Evolutionary conservation across 306 rosid species (phyloP), one percentile per base, ranked within the genome.

Genomic region (apple (Malus domestica)): DNA sequence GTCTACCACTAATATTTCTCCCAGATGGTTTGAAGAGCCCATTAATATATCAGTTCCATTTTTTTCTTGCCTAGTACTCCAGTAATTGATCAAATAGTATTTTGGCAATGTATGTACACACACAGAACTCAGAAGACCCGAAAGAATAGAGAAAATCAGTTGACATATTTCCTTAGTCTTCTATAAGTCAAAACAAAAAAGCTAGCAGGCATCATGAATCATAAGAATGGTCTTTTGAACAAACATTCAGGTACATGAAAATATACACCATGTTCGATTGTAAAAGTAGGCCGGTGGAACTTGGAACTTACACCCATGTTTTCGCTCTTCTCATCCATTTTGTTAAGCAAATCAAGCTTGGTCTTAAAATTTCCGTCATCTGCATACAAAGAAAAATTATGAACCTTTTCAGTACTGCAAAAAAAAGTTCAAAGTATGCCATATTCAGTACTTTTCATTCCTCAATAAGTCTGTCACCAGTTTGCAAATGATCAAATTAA

Each of bases 251-350:
- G 51, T 33, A 49, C 14, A 1, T 9, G 20, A 33, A 69, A 45
- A 0, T 33, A 32, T 45, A 8, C 25, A 23, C 35, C 29, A 58
- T 32, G 11, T 23, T 60, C 13, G 18, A 67, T 73, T 52, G 51
- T 60, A 23, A 29, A 46, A 69, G 12, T 7, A 58, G 66, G 25
- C 33, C 29, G 22, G 30, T 70, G 35, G 64, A 84, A 80, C 93
- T 86, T 83, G 49, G 67, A 84, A 80, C 93, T 86, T 83, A 91
- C 96, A 63, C 69, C 82, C 77, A 64, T 49, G 67, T 52, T 82
- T 83, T 76, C 77, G 85, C 25, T 14, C 67, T 85, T 86, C 15
- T 81, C 85, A 60, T 83, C 85, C 44, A 73, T 74, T 68, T 59
- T 68, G 74, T 74, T 38, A 61, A 23, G 77, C 76, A 74, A 82